phyloP scores from a whole-genome alignment of 352 stramenopile species.

The Saprolegnia parasitica region DNA sequence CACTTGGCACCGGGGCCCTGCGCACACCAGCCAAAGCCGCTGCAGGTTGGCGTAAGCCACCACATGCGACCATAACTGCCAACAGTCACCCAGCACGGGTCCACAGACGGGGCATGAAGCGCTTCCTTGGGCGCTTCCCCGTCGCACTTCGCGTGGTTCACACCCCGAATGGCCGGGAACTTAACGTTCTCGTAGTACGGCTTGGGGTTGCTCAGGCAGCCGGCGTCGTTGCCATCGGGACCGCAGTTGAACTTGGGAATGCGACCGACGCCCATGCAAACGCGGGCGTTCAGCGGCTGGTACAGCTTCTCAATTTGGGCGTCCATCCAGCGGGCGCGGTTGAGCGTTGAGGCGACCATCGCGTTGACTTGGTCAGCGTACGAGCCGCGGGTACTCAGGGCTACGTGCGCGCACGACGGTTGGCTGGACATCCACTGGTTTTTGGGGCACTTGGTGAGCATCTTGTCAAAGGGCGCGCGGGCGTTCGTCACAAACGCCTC shows the following conservation, averaged over 20 bases:
- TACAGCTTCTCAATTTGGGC: conserved; percentile 59
- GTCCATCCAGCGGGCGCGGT: conserved; percentile 67
- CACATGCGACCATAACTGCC: conserved; percentile 53
- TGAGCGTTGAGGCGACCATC: conserved; percentile 44
- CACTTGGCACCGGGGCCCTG: conserved; percentile 55
- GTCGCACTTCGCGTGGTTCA: conserved; percentile 41
- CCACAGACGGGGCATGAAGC: conserved; percentile 47
- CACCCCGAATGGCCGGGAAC: conserved; percentile 53
- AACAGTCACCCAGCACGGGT: conserved; percentile 66
- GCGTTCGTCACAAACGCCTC: conserved; percentile 48
- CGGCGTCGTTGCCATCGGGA: conserved; percentile 49
- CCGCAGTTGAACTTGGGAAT: conserved; percentile 71
- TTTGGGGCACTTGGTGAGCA: conserved; percentile 51
- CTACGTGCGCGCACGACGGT: conserved; percentile 51
- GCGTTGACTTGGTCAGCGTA: conserved; percentile 48
- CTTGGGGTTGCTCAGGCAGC: conserved; percentile 48
- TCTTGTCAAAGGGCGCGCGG: conserved; percentile 40
- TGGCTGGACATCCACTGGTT: conserved; percentile 47
- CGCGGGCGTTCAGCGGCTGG: conserved; percentile 48
- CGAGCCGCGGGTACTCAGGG: conserved; percentile 50
- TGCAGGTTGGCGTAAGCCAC: conserved; percentile 59
- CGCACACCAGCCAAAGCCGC: conserved; percentile 52
- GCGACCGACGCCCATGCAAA: conserved; percentile 55
- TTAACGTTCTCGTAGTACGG: conserved; percentile 56
- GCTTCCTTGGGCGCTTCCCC: conserved; percentile 8